These are phyloP conservation scores for Penicillium paneum DNA, from an alignment of 2,329 filamentous ascomycete genomes.

Conservation along the genomic window DNA sequence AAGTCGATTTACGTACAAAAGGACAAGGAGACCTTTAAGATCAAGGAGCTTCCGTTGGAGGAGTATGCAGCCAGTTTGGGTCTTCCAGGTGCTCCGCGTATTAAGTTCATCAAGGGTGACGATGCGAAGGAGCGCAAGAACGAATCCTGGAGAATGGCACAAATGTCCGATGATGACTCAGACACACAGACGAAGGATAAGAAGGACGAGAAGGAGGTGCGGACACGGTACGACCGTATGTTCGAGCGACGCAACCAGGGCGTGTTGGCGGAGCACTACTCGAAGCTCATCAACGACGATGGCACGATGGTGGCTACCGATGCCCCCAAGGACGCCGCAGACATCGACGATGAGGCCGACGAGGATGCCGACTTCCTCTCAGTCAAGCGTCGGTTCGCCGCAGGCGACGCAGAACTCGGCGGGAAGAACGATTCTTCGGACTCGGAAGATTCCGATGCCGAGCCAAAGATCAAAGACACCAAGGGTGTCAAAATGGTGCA, in stretches of 20 bases:
- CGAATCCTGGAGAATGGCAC: constrained; percentile 64
- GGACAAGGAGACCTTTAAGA: constrained; percentile 86
- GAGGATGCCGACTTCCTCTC: constrained; percentile 79
- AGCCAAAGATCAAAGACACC: constrained; percentile 24
- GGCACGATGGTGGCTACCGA: constrained; percentile 40
- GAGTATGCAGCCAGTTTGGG: constrained; percentile 82
- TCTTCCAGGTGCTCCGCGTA: constrained; percentile 84
- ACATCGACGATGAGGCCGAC: constrained; percentile 51
- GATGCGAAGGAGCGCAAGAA: constrained; percentile 87
- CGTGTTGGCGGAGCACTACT: constrained; percentile 89
- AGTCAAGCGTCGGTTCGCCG: constrained; percentile 81
- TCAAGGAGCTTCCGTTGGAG: constrained; percentile 79
- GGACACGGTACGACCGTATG: constrained; percentile 97
- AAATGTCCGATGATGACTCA: constrained; percentile 57
- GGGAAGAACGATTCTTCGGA: constrained; percentile 20
- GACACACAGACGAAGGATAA: constrained; percentile 49
- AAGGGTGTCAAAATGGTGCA: constrained; percentile 42
- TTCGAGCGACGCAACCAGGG: constrained; percentile 96
- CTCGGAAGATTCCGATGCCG: constrained; percentile 44
- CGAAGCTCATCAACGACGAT: constrained; percentile 71
- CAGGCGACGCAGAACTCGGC: constrained; percentile 57
- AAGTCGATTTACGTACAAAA: constrained; percentile 82
- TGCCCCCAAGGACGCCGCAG: constrained; percentile 22
- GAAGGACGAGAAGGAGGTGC: constrained; percentile 62
- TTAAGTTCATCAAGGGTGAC: constrained; percentile 88